Evolutionary conservation across 2,329 filamentous ascomycete species (phyloP), one percentile per base, ranked within the genome.

Genomic region (Tympanopsis confertula): DNA sequence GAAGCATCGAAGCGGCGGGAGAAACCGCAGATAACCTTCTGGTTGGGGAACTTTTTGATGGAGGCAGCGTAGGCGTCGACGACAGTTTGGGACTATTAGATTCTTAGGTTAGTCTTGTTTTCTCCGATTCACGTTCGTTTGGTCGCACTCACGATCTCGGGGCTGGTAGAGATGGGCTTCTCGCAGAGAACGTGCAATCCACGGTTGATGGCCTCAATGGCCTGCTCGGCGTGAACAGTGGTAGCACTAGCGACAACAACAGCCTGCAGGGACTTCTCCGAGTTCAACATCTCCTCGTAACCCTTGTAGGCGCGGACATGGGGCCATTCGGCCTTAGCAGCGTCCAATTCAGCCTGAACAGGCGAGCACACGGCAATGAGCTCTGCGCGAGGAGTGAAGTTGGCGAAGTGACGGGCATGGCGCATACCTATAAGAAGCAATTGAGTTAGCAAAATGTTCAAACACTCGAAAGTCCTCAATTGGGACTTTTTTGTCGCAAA

Each of bases 101-200:
- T 35, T 30, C 39, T 35, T 28, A 33, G n/a, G 37, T 36, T 14
- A 26, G 22, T 10, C 22, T 26, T n/a, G 7, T 26, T 26, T n/a
- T n/a, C n/a, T n/a, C n/a, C n/a, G n/a, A n/a, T n/a, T n/a, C n/a
- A n/a, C 22, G 7, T 26, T 26, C 22, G n/a, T 10, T 26, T 26
- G 22, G 22, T 10, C n/a, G 29, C 14, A 53, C 56, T 18, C 48
- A 61, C 59, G 15, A 60, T 50, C 37, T 59, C 57, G 14, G 65
- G 47, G 41, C 54, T 56, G 3, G 63, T 67, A 42, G 53, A 58
- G 30, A 66, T 47, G 2, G 63, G 65, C 53, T 68, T 76, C 56
- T 76, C 71, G 49, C 70, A 75, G 17, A 75, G 57, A 3, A 74
- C 68, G 47, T 76, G 69, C 52, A 68, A 66, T 35, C 65, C 62